Evolutionary conservation across 768 basidiomycete genomes (phyloP), one percentile per base, ranked within the genome.

Genomic region (Basidioascus undulatus): DNA sequence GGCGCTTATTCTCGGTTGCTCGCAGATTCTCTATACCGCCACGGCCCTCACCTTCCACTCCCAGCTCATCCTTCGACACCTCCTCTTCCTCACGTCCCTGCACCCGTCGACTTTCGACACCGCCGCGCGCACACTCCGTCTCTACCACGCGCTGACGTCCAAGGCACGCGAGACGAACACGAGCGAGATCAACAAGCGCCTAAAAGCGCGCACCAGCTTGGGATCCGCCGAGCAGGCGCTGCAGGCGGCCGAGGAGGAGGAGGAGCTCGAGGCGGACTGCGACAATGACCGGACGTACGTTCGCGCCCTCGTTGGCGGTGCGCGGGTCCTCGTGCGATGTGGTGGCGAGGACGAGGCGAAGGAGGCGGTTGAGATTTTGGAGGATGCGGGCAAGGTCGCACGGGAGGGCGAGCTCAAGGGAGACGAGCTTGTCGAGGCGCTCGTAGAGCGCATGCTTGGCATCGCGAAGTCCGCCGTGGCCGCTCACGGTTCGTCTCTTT

Each of bases 21-120:
- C 24, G 26, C 55, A 80, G 78, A 68, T 83, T 18, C 66, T 94
- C 2, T 89, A 83, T 78, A 86, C 83, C 83, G 77, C 83, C 1
- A 86, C 83, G 8, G 72, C 76, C 18, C 67, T 86, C 18, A 96
- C 89, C 0, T 92, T 94, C 64, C 86, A 92, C 53, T 87, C 81
- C 0, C 76, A 76, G 44, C 70, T 73, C 8, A 62, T 94, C 7
- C 68, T 81, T 41, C 73, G 87, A 1, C 80, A 92, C 56, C 74
- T 94, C 65, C 71, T 72, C 23, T 71, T 76, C 1, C 58, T 87
- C 2, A 58, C 80, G 13, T 47, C 40, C 8, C 69, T 71, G 43
- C 66, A 70, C 11, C 63, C 67, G 0, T 71, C 70, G 8, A 73
- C 74, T 47, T 57, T 59, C 3, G 55, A 62, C 15, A 65, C 82